phyloP scores from a whole-genome alignment of 768 basidiomycete genomes.

The Phanerochaete sordida region DNA sequence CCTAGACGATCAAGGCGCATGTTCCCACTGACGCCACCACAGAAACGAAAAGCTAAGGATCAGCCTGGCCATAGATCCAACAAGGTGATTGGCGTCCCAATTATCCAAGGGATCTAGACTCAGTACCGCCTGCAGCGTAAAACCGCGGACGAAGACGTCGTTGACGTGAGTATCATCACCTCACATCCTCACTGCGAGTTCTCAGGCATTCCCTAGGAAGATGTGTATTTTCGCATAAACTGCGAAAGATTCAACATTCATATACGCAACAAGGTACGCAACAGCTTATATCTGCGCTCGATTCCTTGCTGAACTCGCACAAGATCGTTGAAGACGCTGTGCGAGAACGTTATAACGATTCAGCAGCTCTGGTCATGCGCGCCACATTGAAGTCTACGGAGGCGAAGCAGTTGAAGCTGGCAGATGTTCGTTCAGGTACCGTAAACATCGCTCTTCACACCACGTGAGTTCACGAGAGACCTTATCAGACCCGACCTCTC shows the following conservation, averaged over 20 bases:
- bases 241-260: slow-evolving; percentile 84
- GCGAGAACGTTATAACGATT: slow-evolving; percentile 74
- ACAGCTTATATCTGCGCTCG: neutral
- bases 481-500: slow-evolving; percentile 57
- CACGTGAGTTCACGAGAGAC: neutral
- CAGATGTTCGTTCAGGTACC: slow-evolving; percentile 64
- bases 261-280: slow-evolving; percentile 79
- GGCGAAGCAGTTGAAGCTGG: slow-evolving; percentile 52
- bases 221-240: slow-evolving; percentile 82
- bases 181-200: too few species aligned
- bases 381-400: slow-evolving; percentile 72
- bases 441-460: neutral
- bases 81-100: slow-evolving; percentile 41
- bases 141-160: slow-evolving; percentile 49
- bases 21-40: too few species aligned
- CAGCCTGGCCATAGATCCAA: slow-evolving; percentile 41
- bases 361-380: slow-evolving; percentile 67
- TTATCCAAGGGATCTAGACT: neutral
- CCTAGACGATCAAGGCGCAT: too few species aligned
- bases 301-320: slow-evolving; percentile 10
- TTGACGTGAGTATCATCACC: slow-evolving; percentile 54
- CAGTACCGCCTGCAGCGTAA: slow-evolving; percentile 33
- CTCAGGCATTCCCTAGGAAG: slow-evolving; percentile 41
- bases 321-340: slow-evolving; percentile 80
- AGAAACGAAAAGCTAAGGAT: slow-evolving; percentile 67